Percentiles rank a stretch among this genome's conserved stretches.
Evolutionary conservation across 2,329 filamentous ascomycete species (phyloP).

Genomic region (Lasiodiplodia citricola): DNA sequence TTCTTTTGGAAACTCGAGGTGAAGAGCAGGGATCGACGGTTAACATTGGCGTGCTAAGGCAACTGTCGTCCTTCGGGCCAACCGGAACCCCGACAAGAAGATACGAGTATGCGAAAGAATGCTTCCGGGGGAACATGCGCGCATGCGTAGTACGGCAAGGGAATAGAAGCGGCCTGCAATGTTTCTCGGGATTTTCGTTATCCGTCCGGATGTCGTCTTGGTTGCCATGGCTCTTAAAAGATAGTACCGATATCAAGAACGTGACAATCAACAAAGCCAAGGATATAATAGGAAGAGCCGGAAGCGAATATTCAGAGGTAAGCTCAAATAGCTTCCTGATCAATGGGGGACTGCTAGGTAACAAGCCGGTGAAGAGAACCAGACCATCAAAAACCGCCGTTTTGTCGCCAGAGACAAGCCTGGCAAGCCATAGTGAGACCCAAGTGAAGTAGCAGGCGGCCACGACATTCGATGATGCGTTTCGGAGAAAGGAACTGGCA

Average conservation of each 20-base stretch:
- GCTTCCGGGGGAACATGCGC: slow-evolving; percentile 69
- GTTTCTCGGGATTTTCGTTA: neutral
- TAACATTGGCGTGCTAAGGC: slow-evolving; percentile 60
- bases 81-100: slow-evolving; percentile 72
- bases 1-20: slow-evolving; percentile 36
- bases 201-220: neutral
- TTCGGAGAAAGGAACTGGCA: neutral
- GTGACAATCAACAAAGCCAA: neutral
- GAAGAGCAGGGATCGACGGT: slow-evolving; percentile 47
- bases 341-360: neutral
- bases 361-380: neutral
- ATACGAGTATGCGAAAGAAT: slow-evolving; percentile 74
- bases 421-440: neutral
- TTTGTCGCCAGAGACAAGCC: neutral
- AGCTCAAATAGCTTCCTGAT: neutral
- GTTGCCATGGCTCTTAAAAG: neutral
- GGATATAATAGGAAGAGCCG: neutral
- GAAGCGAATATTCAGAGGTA: neutral
- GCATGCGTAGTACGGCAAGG: slow-evolving; percentile 70
- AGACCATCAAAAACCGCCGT: neutral
- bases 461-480: neutral
- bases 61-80: slow-evolving; percentile 53
- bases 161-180: slow-evolving; percentile 57
- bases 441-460: slow-evolving; percentile 12
- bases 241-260: neutral